Conservation (phyloP, 345 rosid genomes). For the Eucalyptus erythrocorys region DNA sequence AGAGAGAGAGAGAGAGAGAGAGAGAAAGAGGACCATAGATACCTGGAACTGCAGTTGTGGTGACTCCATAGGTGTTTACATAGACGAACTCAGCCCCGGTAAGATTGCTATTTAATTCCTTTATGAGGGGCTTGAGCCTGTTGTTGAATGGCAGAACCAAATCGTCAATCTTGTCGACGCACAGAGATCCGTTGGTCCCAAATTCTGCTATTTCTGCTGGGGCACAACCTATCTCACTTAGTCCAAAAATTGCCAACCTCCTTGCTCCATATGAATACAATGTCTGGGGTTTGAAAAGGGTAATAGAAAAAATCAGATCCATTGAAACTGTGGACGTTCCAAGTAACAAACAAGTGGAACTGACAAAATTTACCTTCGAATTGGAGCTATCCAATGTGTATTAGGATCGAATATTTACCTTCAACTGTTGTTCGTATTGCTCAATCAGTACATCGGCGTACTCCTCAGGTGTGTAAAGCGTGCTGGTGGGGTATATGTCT, state of each 20-base stretch:
- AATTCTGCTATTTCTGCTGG: background rate
- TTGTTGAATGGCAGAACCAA: slow-evolving; percentile 3
- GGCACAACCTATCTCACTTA: slow-evolving; percentile 13
- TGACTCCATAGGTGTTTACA: background rate
- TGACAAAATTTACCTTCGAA: background rate
- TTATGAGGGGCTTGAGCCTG: slow-evolving; percentile 1
- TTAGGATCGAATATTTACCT: background rate
- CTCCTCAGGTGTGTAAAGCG: background rate
- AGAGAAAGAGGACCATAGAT: background rate
- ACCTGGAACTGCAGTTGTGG: background rate
- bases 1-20: background rate
- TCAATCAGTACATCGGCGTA: slow-evolving; percentile 3
- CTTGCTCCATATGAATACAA: slow-evolving; percentile 18
- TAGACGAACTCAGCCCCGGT: slow-evolving; percentile 12
- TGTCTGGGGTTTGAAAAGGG: background rate
- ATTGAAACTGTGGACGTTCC: background rate
- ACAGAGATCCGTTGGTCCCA: slow-evolving; percentile 1
- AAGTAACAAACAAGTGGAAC: background rate
- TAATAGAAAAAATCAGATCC: background rate
- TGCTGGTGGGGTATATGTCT: slow-evolving; percentile 1
- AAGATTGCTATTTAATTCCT: slow-evolving; percentile 1
- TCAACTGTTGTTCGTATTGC: slow-evolving; percentile 8
- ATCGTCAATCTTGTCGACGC: slow-evolving; percentile 1
- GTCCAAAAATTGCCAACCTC: slow-evolving; percentile 17
- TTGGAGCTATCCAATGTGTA: background rate